Evolutionary conservation across 2,329 filamentous ascomycete species (phyloP).

Genomic region (Stenocarpella maydis): DNA sequence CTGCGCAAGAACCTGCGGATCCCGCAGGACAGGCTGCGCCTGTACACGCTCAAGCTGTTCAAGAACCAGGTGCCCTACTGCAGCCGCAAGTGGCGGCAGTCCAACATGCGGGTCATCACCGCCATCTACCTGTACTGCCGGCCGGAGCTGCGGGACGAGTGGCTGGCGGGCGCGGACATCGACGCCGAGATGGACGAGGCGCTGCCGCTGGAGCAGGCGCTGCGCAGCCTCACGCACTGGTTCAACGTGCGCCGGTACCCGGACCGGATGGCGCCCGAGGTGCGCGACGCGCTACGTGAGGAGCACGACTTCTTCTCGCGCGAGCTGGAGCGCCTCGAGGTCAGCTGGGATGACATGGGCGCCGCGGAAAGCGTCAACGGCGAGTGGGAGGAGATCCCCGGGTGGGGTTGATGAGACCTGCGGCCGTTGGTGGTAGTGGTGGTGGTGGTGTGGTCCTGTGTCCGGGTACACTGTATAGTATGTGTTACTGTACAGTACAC

Average conservation of each 20-base stretch:
- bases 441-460: neutral
- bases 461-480: neutral
- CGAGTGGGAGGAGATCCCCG: constrained; percentile 39
- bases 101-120: constrained; percentile 98
- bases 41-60: constrained; percentile 97
- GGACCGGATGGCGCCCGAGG: constrained; percentile 73
- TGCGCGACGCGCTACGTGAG: constrained; percentile 68
- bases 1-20: constrained; percentile 91
- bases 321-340: constrained; percentile 77
- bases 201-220: constrained; percentile 87
- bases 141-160: constrained; percentile 92
- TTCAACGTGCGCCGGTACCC: constrained; percentile 86
- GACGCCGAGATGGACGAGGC: constrained; percentile 95
- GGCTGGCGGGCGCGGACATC: constrained; percentile 89
- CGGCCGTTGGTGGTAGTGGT: neutral
- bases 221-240: constrained; percentile 92
- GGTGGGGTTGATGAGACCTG: constrained; percentile 30
- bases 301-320: constrained; percentile 82
- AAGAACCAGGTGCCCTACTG: constrained; percentile 99
- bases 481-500: neutral
- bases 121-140: constrained; percentile 94
- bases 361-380: constrained; percentile 42
- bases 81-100: constrained; percentile 96
- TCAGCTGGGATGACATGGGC: constrained; percentile 55
- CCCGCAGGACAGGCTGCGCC: constrained; percentile 83